Base-by-base conservation (phyloP, 2,329 filamentous ascomycete genomes). In the Fusarium aywerte region DNA sequence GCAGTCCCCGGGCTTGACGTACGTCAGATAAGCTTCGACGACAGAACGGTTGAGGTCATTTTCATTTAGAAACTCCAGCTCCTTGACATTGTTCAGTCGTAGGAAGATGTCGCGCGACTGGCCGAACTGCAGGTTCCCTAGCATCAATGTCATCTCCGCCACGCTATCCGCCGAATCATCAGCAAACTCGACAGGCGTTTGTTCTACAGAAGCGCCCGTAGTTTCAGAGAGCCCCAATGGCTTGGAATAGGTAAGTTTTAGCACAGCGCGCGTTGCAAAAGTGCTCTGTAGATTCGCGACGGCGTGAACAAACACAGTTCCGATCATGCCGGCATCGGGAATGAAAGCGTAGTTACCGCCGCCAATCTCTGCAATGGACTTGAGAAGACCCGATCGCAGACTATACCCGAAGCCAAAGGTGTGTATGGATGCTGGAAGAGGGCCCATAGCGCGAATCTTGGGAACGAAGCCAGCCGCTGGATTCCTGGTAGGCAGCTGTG, bases 261-360 rank as follows among this genome's bases (percentile, higher is more conserved):
- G 73, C 0, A 68, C 75, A 4, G 82, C 83, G 1, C 79, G 76
- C 5, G 78, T 83, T 4, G 86, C 86, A 62, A 82, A 88, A 0
- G 87, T 89, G 4, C 83, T 81, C 68, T 87, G 87, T 3, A 89
- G 73, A 65, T 89, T 88, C 18, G 87, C 87, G 3, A 89, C 81
- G 3, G 87, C 85, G 68, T 89, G 85, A 4, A 88, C 80, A 61
- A 89, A 89, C 5, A 87, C 85, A 4, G 87, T 89, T 4, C 84
- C 84, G 60, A 89, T 85, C 85, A 89, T 88, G 59, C 86, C 84
- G 0, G 85, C 82, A 53, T 89, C 87, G 0, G 86, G 84, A 18
- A 89, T 89, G 65, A 89, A 89, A 10, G 85, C 78, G 58, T 87
- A 90, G 71, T 83, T 86, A 2, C 87, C 87, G 4, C 81, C 78